Percentiles rank a stretch among this genome's conserved stretches.
phyloP scores from a whole-genome alignment of 495 filamentous ascomycete species.

The Talaromyces thailandensis region DNA sequence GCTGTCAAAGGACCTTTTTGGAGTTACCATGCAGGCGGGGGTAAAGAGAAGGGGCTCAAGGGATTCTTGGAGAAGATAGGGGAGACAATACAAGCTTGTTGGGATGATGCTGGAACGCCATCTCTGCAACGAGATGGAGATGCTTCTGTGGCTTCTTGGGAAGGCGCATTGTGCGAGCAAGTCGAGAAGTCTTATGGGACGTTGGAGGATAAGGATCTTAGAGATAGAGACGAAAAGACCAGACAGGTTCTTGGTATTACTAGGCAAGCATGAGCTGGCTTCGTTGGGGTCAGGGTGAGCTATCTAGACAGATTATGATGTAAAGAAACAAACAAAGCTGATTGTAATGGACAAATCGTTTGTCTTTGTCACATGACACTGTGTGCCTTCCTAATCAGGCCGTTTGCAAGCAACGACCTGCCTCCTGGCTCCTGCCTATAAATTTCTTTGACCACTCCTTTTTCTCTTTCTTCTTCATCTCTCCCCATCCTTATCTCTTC shows the following conservation, averaged over 20 bases:
- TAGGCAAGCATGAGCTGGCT: neutral
- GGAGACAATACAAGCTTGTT: conserved; percentile 44
- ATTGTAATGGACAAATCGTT: neutral
- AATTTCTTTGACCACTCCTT: neutral
- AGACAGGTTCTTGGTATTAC: neutral
- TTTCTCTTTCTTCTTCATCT: neutral
- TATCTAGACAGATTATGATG: conserved; percentile 10
- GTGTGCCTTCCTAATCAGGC: conserved; percentile 12
- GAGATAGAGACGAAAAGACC: conserved; percentile 22
- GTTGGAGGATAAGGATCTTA: conserved; percentile 19
- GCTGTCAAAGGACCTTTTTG: conserved; percentile 49
- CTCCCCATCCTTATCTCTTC: neutral
- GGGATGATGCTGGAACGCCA: conserved; percentile 34
- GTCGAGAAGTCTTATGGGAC: conserved; percentile 5
- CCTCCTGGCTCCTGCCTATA: neutral
- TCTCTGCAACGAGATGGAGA: neutral
- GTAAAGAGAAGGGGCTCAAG: conserved; percentile 38
- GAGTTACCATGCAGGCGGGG: conserved; percentile 52
- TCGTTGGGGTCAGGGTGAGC: no score
- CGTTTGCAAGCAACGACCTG: neutral
- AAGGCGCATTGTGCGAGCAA: neutral
- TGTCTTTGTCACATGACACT: conserved; percentile 10
- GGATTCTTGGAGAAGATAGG: conserved; percentile 49
- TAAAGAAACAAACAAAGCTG: conserved; percentile 1
- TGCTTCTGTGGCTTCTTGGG: neutral